Evolutionary conservation across 768 basidiomycete genomes (phyloP), one percentile per base, ranked within the genome.

Genomic region (Kwoniella dendrophila): DNA sequence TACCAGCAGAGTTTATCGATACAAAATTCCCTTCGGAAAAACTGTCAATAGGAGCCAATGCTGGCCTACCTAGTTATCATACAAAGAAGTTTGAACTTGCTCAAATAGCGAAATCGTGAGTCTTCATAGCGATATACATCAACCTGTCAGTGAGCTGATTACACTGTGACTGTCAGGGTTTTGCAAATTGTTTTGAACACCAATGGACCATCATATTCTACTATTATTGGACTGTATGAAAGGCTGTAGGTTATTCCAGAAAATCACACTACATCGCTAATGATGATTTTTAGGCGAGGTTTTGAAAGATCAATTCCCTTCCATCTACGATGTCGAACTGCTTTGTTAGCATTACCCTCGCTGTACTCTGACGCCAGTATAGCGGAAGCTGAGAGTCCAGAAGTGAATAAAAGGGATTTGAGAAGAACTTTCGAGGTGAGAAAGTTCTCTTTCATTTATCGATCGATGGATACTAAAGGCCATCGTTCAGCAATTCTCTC

Each of bases 261-360:
- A n/a, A n/a, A n/a, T n/a, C n/a, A n/a, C n/a, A n/a, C n/a, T n/a
- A n/a, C n/a, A n/a, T n/a, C n/a, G n/a, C n/a, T n/a, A n/a, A n/a
- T 48, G 54, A 36, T 27, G 18, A 38, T 41, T 38, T 11, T 20
- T 27, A 57, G 56, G 3, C 56, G 44, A 22, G 18, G n/a, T 7
- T 68, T 65, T 44, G 69, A 67, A 27, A 29, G 47, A 3, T 20
- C 33, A 2, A 56, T 67, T 1, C 66, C 66, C 27, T 67, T 44
- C 38, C 45, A 65, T 14, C 32, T 61, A 11, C 69, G 69, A 22
- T 70, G 69, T 64, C 66, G 66, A 16, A 33, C 66, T 2, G 66
- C 59, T 1, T 44, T 67, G 1, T 11, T 47, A 2, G 57, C 60
- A 4, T 41, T 67, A 22, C 62, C 69, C 10, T 67, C 66, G 4